phyloP scores from a whole-genome alignment of 208 protist genomes.

The Acanthamoeba royreba region DNA sequence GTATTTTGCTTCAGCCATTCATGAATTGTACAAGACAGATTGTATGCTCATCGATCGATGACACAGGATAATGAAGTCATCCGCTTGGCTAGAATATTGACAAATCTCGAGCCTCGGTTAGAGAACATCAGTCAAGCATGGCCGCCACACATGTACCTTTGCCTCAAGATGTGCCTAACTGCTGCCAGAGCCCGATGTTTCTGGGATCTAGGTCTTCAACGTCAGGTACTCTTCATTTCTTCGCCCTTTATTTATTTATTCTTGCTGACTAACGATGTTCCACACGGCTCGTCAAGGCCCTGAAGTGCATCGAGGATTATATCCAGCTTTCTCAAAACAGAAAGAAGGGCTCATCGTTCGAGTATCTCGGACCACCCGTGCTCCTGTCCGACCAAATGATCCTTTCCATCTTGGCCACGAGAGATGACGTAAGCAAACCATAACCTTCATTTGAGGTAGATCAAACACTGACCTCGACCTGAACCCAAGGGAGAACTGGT shows the following conservation, averaged over 20 bases:
- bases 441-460: too few relatives aligned
- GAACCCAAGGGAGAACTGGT: not conserved
- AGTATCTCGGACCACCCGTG: constrained; percentile 8
- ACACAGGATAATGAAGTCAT: not conserved
- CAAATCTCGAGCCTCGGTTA: not conserved
- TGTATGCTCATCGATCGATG: not conserved
- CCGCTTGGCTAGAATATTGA: not conserved
- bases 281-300: not conserved
- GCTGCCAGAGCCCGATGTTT: not conserved
- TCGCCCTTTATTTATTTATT: not conserved
- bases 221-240: not conserved
- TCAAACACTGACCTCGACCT: not conserved
- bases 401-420: not conserved
- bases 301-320: constrained; percentile 27
- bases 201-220: not conserved
- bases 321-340: not conserved
- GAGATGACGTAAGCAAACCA: not conserved
- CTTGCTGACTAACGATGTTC: not conserved
- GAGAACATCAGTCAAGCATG: not conserved
- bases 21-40: not conserved
- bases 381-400: not conserved
- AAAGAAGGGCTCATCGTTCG: not conserved
- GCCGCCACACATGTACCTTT: constrained; percentile 23
- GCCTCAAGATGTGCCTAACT: not conserved
- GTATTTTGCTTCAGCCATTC: not conserved